Base-by-base conservation (phyloP, 495 filamentous ascomycete genomes). In the Penicillium turbatum region DNA sequence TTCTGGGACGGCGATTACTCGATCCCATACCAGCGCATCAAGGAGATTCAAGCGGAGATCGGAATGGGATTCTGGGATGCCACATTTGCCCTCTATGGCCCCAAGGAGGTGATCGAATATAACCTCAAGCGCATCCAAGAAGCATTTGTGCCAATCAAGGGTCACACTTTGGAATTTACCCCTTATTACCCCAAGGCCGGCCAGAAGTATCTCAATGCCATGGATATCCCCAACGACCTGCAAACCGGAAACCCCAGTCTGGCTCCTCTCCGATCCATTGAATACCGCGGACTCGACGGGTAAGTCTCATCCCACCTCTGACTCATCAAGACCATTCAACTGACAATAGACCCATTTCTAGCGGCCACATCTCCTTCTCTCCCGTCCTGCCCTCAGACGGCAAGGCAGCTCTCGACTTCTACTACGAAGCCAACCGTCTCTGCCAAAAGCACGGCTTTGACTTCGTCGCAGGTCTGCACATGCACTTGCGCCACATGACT, bases 281-380 rank as follows among this genome's bases (percentile, higher is more conserved):
- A 70, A 32, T 60, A 76, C 11, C 70, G 77, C n/a, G 68, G 64
- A 63, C 65, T 64, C 59, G 72, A 16, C 82, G 81, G 81, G 64
- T 82, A 1, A 77, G 81, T 56, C 82, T 78, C 78, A 53, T 72
- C 4, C 78, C 78, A n/a, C 82, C 82, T 57, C 8, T 32, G 3
- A 10, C 31, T 32, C 2, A 6, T 2, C 2, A 10, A 79, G 75
- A 9, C 4, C 4, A 36, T 36, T n/a, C 1, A 15, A 15, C 34
- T 36, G 16, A 36, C 34, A 15, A 36, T 15, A 32, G 4, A n/a
- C n/a, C 6, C 1, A 15, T 2, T 16, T 36, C 3, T 15, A 69
- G 67, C 5, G 56, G 51, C 29, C 80, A 82, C 56, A 51, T 82
- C 7, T 74, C 75, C 59, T 84, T 82, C 62, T 73, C 66, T 13